These are phyloP conservation scores for Candida arabinofermentans DNA, from an alignment of 805 yeast species.

Conservation along the genomic window DNA sequence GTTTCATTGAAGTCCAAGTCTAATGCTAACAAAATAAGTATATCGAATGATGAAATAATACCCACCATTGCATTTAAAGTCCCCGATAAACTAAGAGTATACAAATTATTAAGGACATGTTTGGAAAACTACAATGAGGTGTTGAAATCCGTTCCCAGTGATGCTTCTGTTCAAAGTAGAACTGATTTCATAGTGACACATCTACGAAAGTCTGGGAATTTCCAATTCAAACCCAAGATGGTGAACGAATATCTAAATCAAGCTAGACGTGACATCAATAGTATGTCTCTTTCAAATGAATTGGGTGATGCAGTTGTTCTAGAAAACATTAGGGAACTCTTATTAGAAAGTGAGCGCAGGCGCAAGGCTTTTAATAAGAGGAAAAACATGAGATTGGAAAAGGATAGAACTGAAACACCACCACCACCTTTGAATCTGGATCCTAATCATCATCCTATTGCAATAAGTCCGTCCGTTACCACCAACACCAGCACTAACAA, in stretches of 20 bases:
- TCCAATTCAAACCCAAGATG: slow-evolving; percentile 21
- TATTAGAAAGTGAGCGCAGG: slow-evolving; percentile 23
- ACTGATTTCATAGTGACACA: slow-evolving; percentile 25
- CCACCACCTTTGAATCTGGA: no score
- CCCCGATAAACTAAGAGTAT: slow-evolving; percentile 9
- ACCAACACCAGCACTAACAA: neutral
- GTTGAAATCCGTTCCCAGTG: slow-evolving; percentile 15
- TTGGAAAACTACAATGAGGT: slow-evolving; percentile 20
- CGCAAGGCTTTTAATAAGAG: slow-evolving; percentile 27
- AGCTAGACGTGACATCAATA: slow-evolving; percentile 21
- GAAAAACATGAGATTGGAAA: slow-evolving; percentile 10
- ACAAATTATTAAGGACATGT: slow-evolving; percentile 19
- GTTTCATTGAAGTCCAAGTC: neutral
- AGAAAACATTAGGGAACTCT: slow-evolving; percentile 17
- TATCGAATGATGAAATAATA: neutral
- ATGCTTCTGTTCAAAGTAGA: slow-evolving; percentile 19
- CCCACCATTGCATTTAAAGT: neutral
- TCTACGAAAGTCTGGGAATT: slow-evolving; percentile 13
- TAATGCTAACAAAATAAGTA: no score
- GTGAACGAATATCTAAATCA: slow-evolving; percentile 23
- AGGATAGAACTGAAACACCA: slow-evolving; percentile 1
- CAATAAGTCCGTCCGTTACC: neutral
- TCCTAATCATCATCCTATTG: no score
- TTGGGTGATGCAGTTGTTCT: slow-evolving; percentile 13
- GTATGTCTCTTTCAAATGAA: slow-evolving; percentile 7